A percentile compares a stretch with the other conserved stretches of the same genome.
Evolutionary conservation across 371 early-diverging fungal species (phyloP).

Genomic region (Synchytrium microbalum): DNA sequence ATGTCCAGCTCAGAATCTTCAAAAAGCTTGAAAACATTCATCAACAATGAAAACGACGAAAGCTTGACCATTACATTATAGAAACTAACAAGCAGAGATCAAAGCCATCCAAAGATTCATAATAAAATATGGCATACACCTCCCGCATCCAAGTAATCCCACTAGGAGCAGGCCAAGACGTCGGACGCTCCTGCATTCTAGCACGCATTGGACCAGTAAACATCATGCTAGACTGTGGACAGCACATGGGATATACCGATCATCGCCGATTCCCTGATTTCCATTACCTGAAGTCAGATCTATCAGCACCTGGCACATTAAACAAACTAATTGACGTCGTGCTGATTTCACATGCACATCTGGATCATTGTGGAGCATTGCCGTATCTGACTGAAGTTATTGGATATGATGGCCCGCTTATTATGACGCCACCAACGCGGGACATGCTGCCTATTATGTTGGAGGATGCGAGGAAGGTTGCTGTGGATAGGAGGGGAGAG

Average conservation of each 20-base stretch:
- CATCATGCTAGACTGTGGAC: constrained; percentile 98
- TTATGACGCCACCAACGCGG: constrained; percentile 99
- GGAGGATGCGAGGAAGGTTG: constrained; percentile 94
- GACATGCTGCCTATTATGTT: constrained; percentile 97
- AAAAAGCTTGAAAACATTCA: no score
- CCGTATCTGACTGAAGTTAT: constrained; percentile 90
- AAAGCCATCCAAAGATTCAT: no score
- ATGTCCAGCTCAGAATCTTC: no score
- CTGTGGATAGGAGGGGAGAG: constrained; percentile 71
- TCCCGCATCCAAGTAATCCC: constrained; percentile 53
- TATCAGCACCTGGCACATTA: constrained; percentile 63
- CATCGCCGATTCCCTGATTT: constrained; percentile 97
- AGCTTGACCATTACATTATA: no score
- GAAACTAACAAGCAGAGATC: no score
- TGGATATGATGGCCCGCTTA: constrained; percentile 94
- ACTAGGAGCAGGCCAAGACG: constrained; percentile 97
- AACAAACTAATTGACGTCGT: constrained; percentile 79
- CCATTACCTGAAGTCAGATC: constrained; percentile 71
- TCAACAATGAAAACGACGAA: no score
- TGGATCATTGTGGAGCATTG: constrained; percentile 99
- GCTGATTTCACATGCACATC: constrained; percentile 98
- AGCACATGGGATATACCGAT: constrained; percentile 95
- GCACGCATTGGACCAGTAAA: constrained; percentile 92
- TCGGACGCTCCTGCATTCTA: constrained; percentile 96
- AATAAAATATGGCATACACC: neutral